phyloP scores from a whole-genome alignment of 2,329 filamentous ascomycete genomes.

The Fusarium sp. region DNA sequence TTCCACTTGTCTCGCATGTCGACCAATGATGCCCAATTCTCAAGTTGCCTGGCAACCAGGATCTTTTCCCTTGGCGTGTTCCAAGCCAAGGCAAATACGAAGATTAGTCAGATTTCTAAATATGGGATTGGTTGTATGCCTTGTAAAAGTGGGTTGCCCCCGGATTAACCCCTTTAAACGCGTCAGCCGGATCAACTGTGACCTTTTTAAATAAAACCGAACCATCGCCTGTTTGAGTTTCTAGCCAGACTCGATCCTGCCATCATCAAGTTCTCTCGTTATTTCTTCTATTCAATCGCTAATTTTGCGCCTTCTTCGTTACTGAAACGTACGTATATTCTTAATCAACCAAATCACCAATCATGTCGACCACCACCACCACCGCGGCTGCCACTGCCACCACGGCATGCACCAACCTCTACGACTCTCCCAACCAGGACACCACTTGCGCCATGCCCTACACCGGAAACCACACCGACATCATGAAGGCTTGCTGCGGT shows the following conservation, averaged over 20 bases:
- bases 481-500: slow-evolving; percentile 61
- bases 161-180: slow-evolving; percentile 36
- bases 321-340: neutral
- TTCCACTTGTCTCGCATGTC: slow-evolving; percentile 3
- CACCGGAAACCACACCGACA: slow-evolving; percentile 55
- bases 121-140: slow-evolving; percentile 14
- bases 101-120: slow-evolving; percentile 26
- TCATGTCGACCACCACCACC: slow-evolving; percentile 40
- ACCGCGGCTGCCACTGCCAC: slow-evolving; percentile 19
- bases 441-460: slow-evolving; percentile 58
- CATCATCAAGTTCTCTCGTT: slow-evolving; percentile 27
- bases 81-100: slow-evolving; percentile 31
- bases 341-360: neutral
- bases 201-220: slow-evolving; percentile 21
- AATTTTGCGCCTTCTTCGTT: slow-evolving; percentile 11
- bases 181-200: slow-evolving; percentile 19
- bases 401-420: slow-evolving; percentile 47
- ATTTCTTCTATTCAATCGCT: neutral
- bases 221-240: slow-evolving; percentile 3
- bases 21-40: slow-evolving; percentile 2
- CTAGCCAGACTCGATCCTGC: neutral
- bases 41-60: slow-evolving; percentile 34
- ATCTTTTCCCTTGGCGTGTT: slow-evolving; percentile 16
- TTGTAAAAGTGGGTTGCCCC: slow-evolving; percentile 19
- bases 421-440: slow-evolving; percentile 58